A percentile compares a stretch with the other conserved stretches of the same genome.
Conservation (phyloP, 176 grass and related monocot genomes). For the sorghum (Sorghum bicolor) region Sorghum_bicolor_NCBIv3 NC_012875.2:51673001-51673500, state of each 20-base stretch:
- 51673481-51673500: conserved; percentile 64
- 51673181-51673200: conserved; percentile 93
- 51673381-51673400: conserved; percentile 71
- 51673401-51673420: conserved; percentile 68
- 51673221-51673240: conserved; percentile 45
- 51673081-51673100: conserved; percentile 67
- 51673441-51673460: conserved; percentile 80
- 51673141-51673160: conserved; percentile 90
- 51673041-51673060: conserved; percentile 62
- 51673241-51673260: conserved; percentile 28
- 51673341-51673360: conserved; percentile 76
- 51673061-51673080: conserved; percentile 62
- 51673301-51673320: conserved; percentile 91
- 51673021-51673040: conserved; percentile 66
- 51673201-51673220: conserved; percentile 55
- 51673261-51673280: conserved; percentile 36
- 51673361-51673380: conserved; percentile 88
- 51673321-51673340: conserved; percentile 74
- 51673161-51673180: conserved; percentile 82
- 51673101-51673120: conserved; percentile 52
- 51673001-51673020: conserved; percentile 49
- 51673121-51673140: conserved; percentile 70
- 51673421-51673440: conserved; percentile 77
- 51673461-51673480: conserved; percentile 48
- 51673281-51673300: conserved; percentile 80